Evolutionary conservation across 345 rosid genomes (phyloP).

Genomic region (Cardiospermum halicacabum): DNA sequence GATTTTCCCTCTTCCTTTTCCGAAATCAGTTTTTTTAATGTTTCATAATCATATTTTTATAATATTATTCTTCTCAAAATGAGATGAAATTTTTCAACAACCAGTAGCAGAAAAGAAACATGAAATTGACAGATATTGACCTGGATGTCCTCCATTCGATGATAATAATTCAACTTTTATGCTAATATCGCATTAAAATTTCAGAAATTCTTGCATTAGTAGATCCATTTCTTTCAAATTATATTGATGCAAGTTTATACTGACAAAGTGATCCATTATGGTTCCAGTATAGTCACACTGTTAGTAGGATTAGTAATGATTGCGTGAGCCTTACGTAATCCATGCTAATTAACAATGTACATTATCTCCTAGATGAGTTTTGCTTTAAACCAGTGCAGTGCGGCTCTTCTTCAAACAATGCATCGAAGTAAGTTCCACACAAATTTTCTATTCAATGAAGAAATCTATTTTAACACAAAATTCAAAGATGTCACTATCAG

Average conservation of each 20-base stretch:
- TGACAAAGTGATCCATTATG: no score
- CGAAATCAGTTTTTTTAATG: background rate
- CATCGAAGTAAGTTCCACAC: background rate
- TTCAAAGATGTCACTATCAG: background rate
- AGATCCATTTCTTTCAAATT: background rate
- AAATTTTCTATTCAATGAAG: background rate
- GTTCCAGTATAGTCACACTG: no score
- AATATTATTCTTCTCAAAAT: background rate
- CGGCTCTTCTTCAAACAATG: conserved; percentile 1
- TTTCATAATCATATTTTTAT: conserved; percentile 1
- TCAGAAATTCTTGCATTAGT: background rate
- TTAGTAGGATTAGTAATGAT: no score
- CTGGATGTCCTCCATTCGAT: background rate
- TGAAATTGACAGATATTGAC: conserved; percentile 19
- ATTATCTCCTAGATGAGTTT: background rate
- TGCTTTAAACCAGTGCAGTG: background rate
- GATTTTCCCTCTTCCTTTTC: no score
- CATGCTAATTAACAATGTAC: no score
- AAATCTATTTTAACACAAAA: conserved; percentile 5
- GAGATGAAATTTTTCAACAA: conserved; percentile 8
- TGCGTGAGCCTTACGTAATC: no score
- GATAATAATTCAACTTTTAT: conserved; percentile 6
- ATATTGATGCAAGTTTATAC: background rate
- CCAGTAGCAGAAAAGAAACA: conserved; percentile 11
- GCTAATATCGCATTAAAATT: background rate